Evolutionary conservation across 2,329 filamentous ascomycete genomes (phyloP).

Genomic region (Aotearoamyces nothofagi): DNA sequence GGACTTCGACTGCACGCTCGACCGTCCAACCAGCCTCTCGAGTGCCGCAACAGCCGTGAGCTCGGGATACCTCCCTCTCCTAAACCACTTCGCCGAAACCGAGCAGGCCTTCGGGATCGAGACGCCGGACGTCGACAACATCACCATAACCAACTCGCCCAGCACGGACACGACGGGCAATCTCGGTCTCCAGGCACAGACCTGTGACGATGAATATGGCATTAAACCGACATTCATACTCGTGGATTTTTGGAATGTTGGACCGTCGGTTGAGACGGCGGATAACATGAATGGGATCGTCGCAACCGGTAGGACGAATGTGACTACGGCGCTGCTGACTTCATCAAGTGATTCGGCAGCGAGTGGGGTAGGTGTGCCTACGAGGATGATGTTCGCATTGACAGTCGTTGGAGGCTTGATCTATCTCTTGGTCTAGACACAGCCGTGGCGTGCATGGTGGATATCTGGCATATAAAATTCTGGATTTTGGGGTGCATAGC

Average conservation of each 20-base stretch:
- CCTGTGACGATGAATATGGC: conserved; percentile 43
- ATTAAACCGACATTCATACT: conserved; percentile 55
- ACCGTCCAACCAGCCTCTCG: conserved; percentile 42
- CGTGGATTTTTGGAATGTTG: conserved; percentile 68
- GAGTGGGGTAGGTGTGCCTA: too few species aligned
- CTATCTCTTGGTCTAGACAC: too few species aligned
- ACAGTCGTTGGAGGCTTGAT: too few species aligned
- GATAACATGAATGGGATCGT: conserved; percentile 49
- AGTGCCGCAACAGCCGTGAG: conserved; percentile 35
- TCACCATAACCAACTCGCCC: conserved; percentile 50
- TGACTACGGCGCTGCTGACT: conserved; percentile 11
- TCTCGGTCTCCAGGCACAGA: conserved; percentile 34
- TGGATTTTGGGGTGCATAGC: too few species aligned
- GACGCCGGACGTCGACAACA: conserved; percentile 43
- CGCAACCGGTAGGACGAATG: conserved; percentile 10
- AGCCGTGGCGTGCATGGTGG: too few species aligned
- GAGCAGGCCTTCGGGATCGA: conserved; percentile 36
- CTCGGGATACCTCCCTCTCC: conserved; percentile 48
- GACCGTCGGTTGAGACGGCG: conserved; percentile 51
- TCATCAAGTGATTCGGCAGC: too few species aligned
- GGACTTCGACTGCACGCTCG: conserved; percentile 58
- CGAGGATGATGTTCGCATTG: too few species aligned
- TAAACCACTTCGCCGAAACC: conserved; percentile 70
- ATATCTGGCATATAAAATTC: too few species aligned
- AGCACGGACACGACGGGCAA: conserved; percentile 34